phyloP scores from a whole-genome alignment of 805 yeast genomes.

The Metschnikowia koreensis region DNA sequence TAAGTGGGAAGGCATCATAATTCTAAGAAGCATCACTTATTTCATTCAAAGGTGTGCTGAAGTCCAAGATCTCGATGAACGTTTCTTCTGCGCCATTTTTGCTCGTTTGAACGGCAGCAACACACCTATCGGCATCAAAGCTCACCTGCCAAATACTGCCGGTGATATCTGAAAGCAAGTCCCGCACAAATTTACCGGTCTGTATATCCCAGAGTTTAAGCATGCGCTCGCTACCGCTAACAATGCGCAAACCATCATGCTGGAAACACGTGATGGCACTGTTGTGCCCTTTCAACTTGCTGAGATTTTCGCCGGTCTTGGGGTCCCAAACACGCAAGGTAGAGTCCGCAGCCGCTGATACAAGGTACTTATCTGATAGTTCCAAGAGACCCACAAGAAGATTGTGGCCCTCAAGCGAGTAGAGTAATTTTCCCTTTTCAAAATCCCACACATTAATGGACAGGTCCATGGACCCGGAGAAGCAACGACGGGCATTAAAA shows the following conservation, averaged over 20 bases:
- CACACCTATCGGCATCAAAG: constrained; percentile 78
- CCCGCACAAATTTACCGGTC: constrained; percentile 73
- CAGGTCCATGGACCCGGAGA: constrained; percentile 89
- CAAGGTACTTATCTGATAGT: constrained; percentile 70
- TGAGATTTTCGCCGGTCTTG: constrained; percentile 59
- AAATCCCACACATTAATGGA: constrained; percentile 89
- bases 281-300: constrained; percentile 76
- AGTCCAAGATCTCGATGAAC: constrained; percentile 81
- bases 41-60: constrained; percentile 40
- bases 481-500: constrained; percentile 70
- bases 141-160: constrained; percentile 95
- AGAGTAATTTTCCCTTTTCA: constrained; percentile 64
- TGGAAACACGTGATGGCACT: constrained; percentile 92
- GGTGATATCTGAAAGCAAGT: constrained; percentile 67
- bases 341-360: constrained; percentile 95
- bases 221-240: constrained; percentile 87
- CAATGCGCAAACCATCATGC: constrained; percentile 77
- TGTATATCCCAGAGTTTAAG: constrained; percentile 84
- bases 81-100: constrained; percentile 55
- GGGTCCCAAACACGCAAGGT: constrained; percentile 94
- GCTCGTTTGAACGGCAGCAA: constrained; percentile 78
- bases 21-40: background rate
- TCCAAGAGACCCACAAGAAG: constrained; percentile 86
- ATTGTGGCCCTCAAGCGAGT: constrained; percentile 81
- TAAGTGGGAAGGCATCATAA: background rate